Evolutionary conservation across 805 yeast genomes (phyloP), one percentile per base, ranked within the genome.

Genomic region (Zygosaccharomyces bailii): DNA sequence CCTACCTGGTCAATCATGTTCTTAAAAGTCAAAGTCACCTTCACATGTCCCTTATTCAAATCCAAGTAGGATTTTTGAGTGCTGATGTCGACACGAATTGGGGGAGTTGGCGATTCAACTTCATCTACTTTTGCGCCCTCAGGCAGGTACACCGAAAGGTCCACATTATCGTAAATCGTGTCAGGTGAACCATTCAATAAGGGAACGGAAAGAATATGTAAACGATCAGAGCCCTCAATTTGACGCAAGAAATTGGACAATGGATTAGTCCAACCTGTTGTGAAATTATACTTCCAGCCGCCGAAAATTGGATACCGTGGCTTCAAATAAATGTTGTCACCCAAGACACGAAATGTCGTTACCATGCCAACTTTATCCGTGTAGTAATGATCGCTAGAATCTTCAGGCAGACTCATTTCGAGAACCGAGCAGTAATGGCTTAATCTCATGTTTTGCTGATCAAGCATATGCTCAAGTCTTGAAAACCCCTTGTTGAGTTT

Each of bases 251-350:
- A 82, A 35, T 77, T 67, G 11, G 68, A 57, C 33, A 90, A 66
- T 16, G 72, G 68, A 51, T 79, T 76, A 39, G 82, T 78, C 96
- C 96, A 93, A n/a, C 98, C 98, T 54, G 91, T 66, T 17, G 98
- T 93, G 73, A 87, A 93, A 68, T 91, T 88, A 68, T 88, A 91
- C 57, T 82, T 76, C 99, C 99, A 93, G 34, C 90, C 95, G 39
- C 99, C 99, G 66, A 87, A 86, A 5, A 93, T 63, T n/a, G 99
- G 99, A 71, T 73, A 93, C 64, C 99, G 77, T 45, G 98, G 98
- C 58, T 76, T 78, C 52, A 93, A 64, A 27, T 82, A 69, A 38
- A 87, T 67, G 48, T 53, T 61, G 42, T 65, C 60, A 4, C 53
- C 53, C 11, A 59, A 43, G 3, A 67, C 59, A 49, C 71, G 70